A percentile compares a stretch with the other conserved stretches of the same genome.
phyloP scores from a whole-genome alignment of 768 basidiomycete genomes.

The Agaricus subrufescens region DNA sequence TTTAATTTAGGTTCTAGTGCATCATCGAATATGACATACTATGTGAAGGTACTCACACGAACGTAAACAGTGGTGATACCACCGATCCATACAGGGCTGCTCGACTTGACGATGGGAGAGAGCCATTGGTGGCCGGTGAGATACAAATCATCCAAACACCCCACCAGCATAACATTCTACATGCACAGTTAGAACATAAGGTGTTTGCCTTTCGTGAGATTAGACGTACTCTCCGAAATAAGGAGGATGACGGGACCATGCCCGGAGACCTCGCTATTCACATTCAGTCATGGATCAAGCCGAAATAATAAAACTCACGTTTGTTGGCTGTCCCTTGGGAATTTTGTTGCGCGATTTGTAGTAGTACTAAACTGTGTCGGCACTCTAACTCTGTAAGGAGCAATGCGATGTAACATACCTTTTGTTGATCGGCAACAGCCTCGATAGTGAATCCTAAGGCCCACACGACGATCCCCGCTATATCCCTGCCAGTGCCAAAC shows the following conservation, averaged over 20 bases:
- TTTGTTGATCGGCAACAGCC: conserved; percentile 51
- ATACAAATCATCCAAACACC: conserved; percentile 59
- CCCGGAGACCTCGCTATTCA: conserved; percentile 45
- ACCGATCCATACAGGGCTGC: conserved; percentile 58
- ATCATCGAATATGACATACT: background rate
- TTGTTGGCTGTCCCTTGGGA: conserved; percentile 46
- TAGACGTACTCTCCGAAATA: conserved; percentile 65
- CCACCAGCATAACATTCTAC: conserved; percentile 61
- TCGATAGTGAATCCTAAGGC: conserved; percentile 54
- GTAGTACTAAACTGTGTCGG: conserved; percentile 30
- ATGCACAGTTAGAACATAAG: background rate
- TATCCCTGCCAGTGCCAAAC: conserved; percentile 61
- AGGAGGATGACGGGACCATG: conserved; percentile 60
- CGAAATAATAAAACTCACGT: conserved; percentile 22
- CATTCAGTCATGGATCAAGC: background rate
- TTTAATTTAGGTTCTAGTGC: background rate
- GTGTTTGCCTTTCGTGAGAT: background rate
- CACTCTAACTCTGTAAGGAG: background rate
- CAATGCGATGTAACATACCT: conserved; percentile 27
- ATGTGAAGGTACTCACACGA: conserved; percentile 37
- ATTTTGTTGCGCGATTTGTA: conserved; percentile 46
- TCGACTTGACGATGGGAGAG: conserved; percentile 33
- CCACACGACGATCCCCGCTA: conserved; percentile 61
- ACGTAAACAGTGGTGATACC: conserved; percentile 60
- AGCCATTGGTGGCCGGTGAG: conserved; percentile 49